Evolutionary conservation across 2,329 filamentous ascomycete species (phyloP).

Genomic region (Teratosphaeria zuluensis): DNA sequence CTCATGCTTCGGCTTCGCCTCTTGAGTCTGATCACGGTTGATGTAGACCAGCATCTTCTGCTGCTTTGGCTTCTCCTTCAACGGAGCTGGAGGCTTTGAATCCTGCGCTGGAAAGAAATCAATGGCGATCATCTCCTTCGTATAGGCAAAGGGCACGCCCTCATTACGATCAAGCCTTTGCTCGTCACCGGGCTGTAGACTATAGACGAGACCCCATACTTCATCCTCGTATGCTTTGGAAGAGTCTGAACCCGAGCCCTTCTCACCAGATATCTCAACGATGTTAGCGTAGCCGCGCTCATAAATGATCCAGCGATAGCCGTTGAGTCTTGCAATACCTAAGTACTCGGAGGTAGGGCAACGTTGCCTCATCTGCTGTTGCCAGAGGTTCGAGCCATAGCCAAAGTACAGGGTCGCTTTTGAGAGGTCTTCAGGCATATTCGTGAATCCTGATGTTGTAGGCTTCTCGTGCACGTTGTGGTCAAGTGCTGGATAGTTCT

Average conservation of each 20-base stretch:
- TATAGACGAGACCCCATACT: constrained; percentile 51
- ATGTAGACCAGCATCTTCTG: constrained; percentile 50
- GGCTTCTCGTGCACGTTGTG: background rate
- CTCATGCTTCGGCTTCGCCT: constrained; percentile 42
- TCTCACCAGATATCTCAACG: constrained; percentile 25
- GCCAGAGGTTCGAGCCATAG: constrained; percentile 62
- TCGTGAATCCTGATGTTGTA: background rate
- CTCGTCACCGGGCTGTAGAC: constrained; percentile 43
- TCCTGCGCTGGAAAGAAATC: constrained; percentile 32
- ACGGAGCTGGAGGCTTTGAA: constrained; percentile 15
- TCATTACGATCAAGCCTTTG: constrained; percentile 46
- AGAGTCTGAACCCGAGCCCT: background rate
- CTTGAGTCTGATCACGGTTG: constrained; percentile 34
- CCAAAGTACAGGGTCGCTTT: constrained; percentile 47
- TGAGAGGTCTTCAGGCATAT: background rate
- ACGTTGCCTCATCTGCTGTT: constrained; percentile 52
- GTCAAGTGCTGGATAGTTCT: background rate
- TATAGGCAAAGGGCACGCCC: constrained; percentile 53
- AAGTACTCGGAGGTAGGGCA: constrained; percentile 48
- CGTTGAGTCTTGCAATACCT: constrained; percentile 47
- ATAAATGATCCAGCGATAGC: constrained; percentile 59
- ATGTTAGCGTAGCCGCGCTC: constrained; percentile 59
- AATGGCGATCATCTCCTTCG: constrained; percentile 41
- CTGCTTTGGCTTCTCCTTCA: constrained; percentile 12
- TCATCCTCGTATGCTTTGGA: constrained; percentile 24